Base-by-base conservation (phyloP, 495 filamentous ascomycete genomes). In the Penicillium macrosclerotiorum region DNA sequence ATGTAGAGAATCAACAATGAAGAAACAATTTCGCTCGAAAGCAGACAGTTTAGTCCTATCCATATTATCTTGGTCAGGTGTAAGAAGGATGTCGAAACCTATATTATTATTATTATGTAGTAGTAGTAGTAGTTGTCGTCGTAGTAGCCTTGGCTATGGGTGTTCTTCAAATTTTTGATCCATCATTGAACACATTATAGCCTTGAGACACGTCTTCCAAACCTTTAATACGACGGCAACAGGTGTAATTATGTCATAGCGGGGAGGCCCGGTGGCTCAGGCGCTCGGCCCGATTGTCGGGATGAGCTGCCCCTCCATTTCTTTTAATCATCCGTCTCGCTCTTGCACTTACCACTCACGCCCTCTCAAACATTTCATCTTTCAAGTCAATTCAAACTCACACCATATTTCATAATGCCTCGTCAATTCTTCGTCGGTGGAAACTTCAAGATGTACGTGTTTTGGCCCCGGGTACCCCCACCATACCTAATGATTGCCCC, bases 371-470 rank as follows among this genome's bases (percentile, higher is more conserved):
- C 45, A 34, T 51, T 38, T 36, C 37, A 50, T 35, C 47, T 39
- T 41, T 32, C 31, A 47, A 32, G 17, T 45, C 34, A 32, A 44
- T 25, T 16, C 32, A 18, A 38, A 40, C 19, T 35, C 8, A 25
- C 20, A 36, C 32, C 45, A 51, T 50, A 30, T 20, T 48, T 54
- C 68, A 73, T 58, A 35, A 96, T 95, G 90, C 77, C 82, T 74
- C 92, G 93, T 77, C 86, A 90, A 84, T 98, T 96, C 81, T 96
- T 98, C 74, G 89, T 98, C 66, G 93, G 93, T 68, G 93, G 93
- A 64, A 98, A 97, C 83, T 97, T 97, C 79, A 98, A 98, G 78
- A 96, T 95, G 90, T 92, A 67, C 42, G 78, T 72, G 3, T 12
- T 36, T 9, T 19, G 35, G 36, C 19, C 41, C 34, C 52, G 49